Base-by-base conservation (phyloP, 345 rosid genomes). In the Sisymbrium altissimum region DNA sequence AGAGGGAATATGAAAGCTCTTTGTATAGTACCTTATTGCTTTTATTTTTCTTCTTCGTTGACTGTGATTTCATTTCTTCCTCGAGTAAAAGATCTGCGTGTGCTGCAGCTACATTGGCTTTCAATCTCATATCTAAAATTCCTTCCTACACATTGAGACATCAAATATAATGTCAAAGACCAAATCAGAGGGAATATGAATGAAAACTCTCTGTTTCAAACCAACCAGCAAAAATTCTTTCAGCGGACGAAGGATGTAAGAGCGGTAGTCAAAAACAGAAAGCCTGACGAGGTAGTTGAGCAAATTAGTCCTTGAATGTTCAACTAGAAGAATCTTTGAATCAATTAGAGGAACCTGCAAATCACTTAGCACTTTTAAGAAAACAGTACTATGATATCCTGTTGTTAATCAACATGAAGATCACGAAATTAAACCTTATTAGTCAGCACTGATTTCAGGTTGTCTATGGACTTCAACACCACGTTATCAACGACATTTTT, bases 31-130 rank as follows among this genome's bases (percentile, higher is more conserved):
- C 77, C 64, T 72, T 72, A 3, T 14, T 64, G 55, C 18, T 52
- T 30, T 64, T 63, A 50, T 30, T 30, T 63, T 52, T 72, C 70
- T 64, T 72, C 54, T 53, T 72, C 43, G 62, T 52, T 18, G 61
- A 0, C 41, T 1, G 12, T 39, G n/a, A 29, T 8, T 21, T 55
- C 57, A 12, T 49, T 40, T 45, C 18, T 5, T 13, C 46, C 15
- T 41, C 14, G 17, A 13, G 13, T 41, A 54, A 32, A 12, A 65
- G 56, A 30, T 15, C 56, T 53, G 61, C 60, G 11, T 46, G 49
- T 48, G 60, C 59, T 60, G 41, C 63, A 63, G 62, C 46, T 41
- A 7, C 13, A 21, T 27, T 56, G 11, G 64, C 44, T 69, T 56
- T 44, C 40, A 5, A 29, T 29, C 7, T 10, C 39, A 35, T 35